phyloP scores from a whole-genome alignment of 2,329 filamentous ascomycete genomes.

The Sclerotinia minor region DNA sequence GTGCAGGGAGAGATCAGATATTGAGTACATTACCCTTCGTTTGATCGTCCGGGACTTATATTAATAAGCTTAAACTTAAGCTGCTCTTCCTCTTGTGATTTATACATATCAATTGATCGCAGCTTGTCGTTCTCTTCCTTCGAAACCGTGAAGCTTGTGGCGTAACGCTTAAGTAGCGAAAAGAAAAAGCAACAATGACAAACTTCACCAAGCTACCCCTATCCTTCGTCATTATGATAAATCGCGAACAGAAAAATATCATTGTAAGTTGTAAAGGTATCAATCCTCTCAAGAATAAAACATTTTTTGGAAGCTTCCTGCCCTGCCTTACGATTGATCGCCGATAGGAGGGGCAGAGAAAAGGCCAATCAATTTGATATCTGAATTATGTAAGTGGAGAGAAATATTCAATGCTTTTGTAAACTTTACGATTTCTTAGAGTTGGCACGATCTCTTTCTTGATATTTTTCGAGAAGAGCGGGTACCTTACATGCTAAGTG shows the following conservation, averaged over 20 bases:
- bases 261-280: not conserved
- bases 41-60: slow-evolving; percentile 18
- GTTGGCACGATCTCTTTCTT: slow-evolving; percentile 3
- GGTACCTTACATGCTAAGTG: slow-evolving; percentile 17
- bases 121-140: not conserved
- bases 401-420: not conserved
- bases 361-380: slow-evolving; percentile 7
- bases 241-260: not conserved
- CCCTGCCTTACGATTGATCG: slow-evolving; percentile 13
- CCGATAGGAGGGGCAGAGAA: slow-evolving; percentile 3
- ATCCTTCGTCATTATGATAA: slow-evolving; percentile 11
- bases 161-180: not conserved
- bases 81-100: not conserved
- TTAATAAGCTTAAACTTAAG: slow-evolving; percentile 12
- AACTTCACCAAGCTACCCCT: not conserved
- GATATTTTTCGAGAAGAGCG: slow-evolving; percentile 4
- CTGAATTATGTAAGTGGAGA: slow-evolving; percentile 6
- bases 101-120: not conserved
- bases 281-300: not conserved
- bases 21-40: slow-evolving; percentile 12
- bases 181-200: not conserved
- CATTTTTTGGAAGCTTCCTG: slow-evolving; percentile 11
- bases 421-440: slow-evolving; percentile 8
- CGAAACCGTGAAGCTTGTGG: not conserved
- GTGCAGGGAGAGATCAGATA: slow-evolving; percentile 4